Evolutionary conservation across 805 yeast species (phyloP).

Genomic region (Zygosaccharomyces gambellarensis): DNA sequence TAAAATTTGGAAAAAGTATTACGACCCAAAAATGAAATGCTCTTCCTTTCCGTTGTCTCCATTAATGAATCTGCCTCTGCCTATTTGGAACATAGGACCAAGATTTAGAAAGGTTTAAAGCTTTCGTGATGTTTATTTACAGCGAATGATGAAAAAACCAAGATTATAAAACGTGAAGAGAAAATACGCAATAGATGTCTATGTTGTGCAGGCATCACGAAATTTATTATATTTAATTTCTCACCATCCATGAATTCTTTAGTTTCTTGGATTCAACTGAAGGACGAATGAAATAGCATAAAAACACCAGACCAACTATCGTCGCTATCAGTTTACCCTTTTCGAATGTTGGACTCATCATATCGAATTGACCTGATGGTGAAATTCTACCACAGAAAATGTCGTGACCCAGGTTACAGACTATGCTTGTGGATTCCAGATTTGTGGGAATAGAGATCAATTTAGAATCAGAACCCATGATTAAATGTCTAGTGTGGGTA

Average conservation of each 20-base stretch:
- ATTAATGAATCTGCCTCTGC: neutral
- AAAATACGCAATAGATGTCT: neutral
- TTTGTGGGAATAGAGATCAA: slow-evolving; percentile 54
- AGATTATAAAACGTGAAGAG: neutral
- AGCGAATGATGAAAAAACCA: neutral
- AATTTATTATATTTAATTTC: slow-evolving; percentile 2
- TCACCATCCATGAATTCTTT: slow-evolving; percentile 48
- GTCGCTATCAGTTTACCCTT: slow-evolving; percentile 59
- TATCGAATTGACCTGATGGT: slow-evolving; percentile 83
- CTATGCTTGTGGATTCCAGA: slow-evolving; percentile 75
- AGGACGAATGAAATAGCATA: slow-evolving; percentile 50
- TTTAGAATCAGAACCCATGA: slow-evolving; percentile 28
- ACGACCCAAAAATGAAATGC: neutral
- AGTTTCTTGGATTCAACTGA: slow-evolving; percentile 51
- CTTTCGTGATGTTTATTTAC: neutral
- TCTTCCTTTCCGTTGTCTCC: neutral
- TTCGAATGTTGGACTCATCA: slow-evolving; percentile 62
- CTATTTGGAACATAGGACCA: neutral
- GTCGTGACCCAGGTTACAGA: slow-evolving; percentile 64
- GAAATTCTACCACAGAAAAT: slow-evolving; percentile 70
- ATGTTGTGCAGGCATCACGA: neutral
- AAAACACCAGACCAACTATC: slow-evolving; percentile 45
- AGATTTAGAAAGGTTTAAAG: neutral
- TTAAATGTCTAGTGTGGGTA: slow-evolving; percentile 47
- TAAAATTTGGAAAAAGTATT: neutral